These are phyloP conservation scores for Yarrowia sp. DNA, from an alignment of 805 yeast species.

Conservation along the genomic window DNA sequence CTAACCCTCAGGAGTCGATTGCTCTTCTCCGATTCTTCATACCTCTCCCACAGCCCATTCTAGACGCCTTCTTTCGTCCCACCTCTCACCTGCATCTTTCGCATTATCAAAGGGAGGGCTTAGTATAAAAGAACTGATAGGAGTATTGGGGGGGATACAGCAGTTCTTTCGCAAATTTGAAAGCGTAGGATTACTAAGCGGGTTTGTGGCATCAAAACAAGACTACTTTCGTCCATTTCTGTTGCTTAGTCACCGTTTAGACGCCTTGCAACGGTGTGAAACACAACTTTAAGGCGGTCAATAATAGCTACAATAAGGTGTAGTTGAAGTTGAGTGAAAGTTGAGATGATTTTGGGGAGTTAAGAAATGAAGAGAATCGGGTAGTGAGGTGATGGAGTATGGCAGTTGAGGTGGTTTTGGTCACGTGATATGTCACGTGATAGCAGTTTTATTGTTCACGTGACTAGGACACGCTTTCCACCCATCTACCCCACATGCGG, in stretches of 20 bases:
- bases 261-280: background rate
- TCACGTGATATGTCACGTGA: background rate
- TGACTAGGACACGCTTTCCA: background rate
- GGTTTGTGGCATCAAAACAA: background rate
- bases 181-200: background rate
- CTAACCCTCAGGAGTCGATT: background rate
- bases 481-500: background rate
- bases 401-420: too few relatives aligned
- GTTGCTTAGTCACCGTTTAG: too few relatives aligned
- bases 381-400: too few relatives aligned
- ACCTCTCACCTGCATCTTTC: conserved; percentile 23
- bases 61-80: background rate
- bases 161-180: background rate
- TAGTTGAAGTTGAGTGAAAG: too few relatives aligned
- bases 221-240: background rate
- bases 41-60: background rate
- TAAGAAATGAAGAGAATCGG: too few relatives aligned
- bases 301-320: too few relatives aligned
- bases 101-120: conserved; percentile 14
- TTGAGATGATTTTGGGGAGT: too few relatives aligned
- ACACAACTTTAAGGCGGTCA: conserved; percentile 13
- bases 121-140: background rate
- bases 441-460: background rate
- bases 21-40: background rate
- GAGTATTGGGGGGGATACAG: background rate